Evolutionary conservation across 768 basidiomycete genomes (phyloP).

Genomic region (Trametes cinnabarina): DNA sequence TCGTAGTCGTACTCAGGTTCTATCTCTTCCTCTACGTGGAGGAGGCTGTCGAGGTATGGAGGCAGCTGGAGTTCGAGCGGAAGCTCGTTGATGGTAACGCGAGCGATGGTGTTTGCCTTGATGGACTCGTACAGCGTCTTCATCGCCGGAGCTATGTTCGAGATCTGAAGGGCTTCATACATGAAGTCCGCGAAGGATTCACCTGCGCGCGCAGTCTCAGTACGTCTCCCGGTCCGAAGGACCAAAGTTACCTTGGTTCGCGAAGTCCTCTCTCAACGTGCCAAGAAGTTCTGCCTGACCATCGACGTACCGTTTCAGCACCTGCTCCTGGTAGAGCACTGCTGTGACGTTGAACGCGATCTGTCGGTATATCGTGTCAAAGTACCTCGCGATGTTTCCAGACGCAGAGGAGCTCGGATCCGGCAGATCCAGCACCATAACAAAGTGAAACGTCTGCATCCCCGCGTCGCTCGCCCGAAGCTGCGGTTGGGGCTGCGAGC

Average conservation of each 20-base stretch:
- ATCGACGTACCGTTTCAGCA: constrained; percentile 82
- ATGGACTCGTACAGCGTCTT: constrained; percentile 77
- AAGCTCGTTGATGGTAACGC: constrained; percentile 73
- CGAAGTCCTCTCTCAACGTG: constrained; percentile 65
- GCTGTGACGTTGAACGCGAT: constrained; percentile 89
- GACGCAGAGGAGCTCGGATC: constrained; percentile 85
- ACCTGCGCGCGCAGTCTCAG: constrained; percentile 30
- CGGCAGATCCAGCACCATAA: constrained; percentile 83
- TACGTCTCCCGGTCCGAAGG: not conserved
- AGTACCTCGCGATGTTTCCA: constrained; percentile 73
- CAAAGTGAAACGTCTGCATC: constrained; percentile 81
- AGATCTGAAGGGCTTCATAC: constrained; percentile 56
- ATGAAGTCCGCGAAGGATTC: constrained; percentile 57
- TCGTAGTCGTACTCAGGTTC: constrained; percentile 50
- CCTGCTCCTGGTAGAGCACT: constrained; percentile 89
- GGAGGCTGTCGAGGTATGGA: constrained; percentile 68
- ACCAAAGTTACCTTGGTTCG: constrained; percentile 55
- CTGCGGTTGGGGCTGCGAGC: not conserved
- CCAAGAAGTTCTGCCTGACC: constrained; percentile 71
- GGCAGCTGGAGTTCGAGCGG: constrained; percentile 87
- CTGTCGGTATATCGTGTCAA: constrained; percentile 87
- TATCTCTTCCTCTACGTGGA: constrained; percentile 62
- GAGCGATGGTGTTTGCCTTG: constrained; percentile 72
- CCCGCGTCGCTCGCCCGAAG: constrained; percentile 34
- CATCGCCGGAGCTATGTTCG: constrained; percentile 78